A percentile compares a stretch with the other conserved stretches of the same genome.
Conservation (phyloP, 805 yeast species). For the Kurtzmaniella cleridarum region DNA sequence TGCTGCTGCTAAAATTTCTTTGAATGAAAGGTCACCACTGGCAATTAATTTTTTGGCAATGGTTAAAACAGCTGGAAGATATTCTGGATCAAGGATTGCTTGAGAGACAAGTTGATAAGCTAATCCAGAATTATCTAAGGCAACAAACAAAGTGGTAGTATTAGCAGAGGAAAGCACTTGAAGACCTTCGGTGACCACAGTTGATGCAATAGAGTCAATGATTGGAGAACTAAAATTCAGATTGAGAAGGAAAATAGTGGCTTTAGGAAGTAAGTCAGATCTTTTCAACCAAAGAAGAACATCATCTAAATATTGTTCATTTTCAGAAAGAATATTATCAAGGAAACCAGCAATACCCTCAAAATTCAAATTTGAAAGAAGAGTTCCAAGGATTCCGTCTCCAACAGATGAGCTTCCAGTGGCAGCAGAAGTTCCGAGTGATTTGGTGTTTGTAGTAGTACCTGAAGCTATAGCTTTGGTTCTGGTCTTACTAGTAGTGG, state of each 20-base stretch:
- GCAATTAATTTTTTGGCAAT: constrained; percentile 15
- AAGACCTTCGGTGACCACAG: constrained; percentile 12
- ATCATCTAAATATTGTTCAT: constrained; percentile 17
- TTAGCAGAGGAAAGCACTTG: constrained; percentile 12
- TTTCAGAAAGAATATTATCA: constrained; percentile 18
- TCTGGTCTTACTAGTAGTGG: background rate
- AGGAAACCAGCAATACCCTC: constrained; percentile 26
- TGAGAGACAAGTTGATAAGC: constrained; percentile 21
- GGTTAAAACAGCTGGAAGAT: constrained; percentile 18
- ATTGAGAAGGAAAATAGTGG: constrained; percentile 16
- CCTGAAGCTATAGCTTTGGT: background rate
- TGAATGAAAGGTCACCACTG: constrained; percentile 13
- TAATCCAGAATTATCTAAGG: constrained; percentile 25
- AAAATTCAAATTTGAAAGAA: constrained; percentile 11
- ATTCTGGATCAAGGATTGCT: constrained; percentile 14
- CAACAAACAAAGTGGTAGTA: constrained; percentile 21
- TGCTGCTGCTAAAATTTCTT: constrained; percentile 4
- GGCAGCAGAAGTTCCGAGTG: background rate
- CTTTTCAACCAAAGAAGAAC: constrained; percentile 17
- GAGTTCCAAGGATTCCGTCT: constrained; percentile 12
- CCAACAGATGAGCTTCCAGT: constrained; percentile 7
- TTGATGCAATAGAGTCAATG: constrained; percentile 11
- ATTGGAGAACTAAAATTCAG: constrained; percentile 15
- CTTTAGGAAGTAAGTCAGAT: constrained; percentile 19
- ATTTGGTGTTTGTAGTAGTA: background rate